These are phyloP conservation scores for Fusarium redolens DNA, from an alignment of 2,329 filamentous ascomycete genomes.

Conservation along the genomic window DNA sequence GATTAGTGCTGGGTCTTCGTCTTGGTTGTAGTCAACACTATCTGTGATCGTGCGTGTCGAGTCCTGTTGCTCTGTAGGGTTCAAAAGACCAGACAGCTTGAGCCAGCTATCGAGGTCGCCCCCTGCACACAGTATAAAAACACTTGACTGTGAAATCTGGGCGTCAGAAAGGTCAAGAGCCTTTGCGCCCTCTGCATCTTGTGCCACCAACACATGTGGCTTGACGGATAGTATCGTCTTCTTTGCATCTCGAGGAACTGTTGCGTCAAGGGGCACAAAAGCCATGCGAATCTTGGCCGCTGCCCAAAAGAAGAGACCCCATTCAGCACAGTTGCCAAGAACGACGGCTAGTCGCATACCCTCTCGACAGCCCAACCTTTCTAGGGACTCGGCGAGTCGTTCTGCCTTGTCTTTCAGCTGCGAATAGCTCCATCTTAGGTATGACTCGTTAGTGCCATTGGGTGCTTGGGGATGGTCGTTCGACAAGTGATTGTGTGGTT, in stretches of 20 bases:
- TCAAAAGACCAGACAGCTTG: slow-evolving; percentile 22
- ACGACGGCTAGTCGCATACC: slow-evolving; percentile 49
- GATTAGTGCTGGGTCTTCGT: slow-evolving; percentile 51
- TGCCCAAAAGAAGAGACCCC: slow-evolving; percentile 53
- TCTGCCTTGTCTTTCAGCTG: slow-evolving; percentile 43
- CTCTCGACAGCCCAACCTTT: slow-evolving; percentile 38
- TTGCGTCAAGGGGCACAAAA: slow-evolving; percentile 52
- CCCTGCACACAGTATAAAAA: slow-evolving; percentile 44
- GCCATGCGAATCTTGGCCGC: slow-evolving; percentile 49
- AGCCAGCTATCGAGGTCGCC: slow-evolving; percentile 35
- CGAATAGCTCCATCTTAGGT: slow-evolving; percentile 48
- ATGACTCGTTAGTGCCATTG: slow-evolving; percentile 7
- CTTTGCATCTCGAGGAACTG: slow-evolving; percentile 38
- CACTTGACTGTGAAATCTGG: background rate
- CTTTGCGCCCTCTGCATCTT: slow-evolving; percentile 43
- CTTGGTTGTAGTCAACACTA: background rate
- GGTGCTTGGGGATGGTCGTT: background rate
- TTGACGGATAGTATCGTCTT: slow-evolving; percentile 38
- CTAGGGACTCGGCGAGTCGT: slow-evolving; percentile 41
- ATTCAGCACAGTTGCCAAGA: slow-evolving; percentile 54
- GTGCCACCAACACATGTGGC: slow-evolving; percentile 49
- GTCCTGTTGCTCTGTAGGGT: background rate
- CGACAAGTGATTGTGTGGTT: slow-evolving; percentile 30
- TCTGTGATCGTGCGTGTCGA: background rate
- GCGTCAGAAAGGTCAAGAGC: slow-evolving; percentile 30